A percentile compares a stretch with the other conserved stretches of the same genome.
Conservation (phyloP, 495 filamentous ascomycete genomes). For the Annulohypoxylon bovei region DNA sequence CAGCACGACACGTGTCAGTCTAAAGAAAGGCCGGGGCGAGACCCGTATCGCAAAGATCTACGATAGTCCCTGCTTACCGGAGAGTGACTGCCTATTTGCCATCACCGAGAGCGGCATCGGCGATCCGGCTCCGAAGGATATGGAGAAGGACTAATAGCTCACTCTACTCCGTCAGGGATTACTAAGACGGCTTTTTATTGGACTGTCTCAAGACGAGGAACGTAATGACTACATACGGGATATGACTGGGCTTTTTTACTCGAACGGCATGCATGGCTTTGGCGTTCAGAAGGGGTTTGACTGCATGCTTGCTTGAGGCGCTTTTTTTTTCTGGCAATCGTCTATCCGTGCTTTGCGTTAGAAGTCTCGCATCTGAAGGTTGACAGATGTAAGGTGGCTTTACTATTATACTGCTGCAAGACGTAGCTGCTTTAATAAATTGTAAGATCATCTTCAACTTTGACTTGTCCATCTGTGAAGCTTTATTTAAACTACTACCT, state of each 20-base stretch:
- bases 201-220: neutral
- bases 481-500: neutral
- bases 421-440: neutral
- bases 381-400: constrained; percentile 6
- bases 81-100: constrained; percentile 95
- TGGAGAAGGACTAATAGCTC: constrained; percentile 72
- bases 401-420: neutral
- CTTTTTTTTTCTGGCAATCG: constrained; percentile 3
- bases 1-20: constrained; percentile 85
- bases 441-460: neutral
- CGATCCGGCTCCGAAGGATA: constrained; percentile 93
- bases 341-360: constrained; percentile 8
- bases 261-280: constrained; percentile 37
- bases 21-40: constrained; percentile 95
- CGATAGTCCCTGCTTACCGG: constrained; percentile 95
- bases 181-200: neutral
- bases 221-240: constrained; percentile 24
- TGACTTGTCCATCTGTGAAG: neutral
- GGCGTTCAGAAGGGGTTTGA: constrained; percentile 25
- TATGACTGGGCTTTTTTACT: constrained; percentile 28
- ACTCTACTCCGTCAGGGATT: neutral
- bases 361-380: constrained; percentile 4
- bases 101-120: constrained; percentile 97
- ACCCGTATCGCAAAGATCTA: constrained; percentile 99
- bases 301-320: constrained; percentile 19